These are phyloP conservation scores for Scenedesmus sp. DNA, from an alignment of 163 green algal genomes.

Conservation along the genomic window DNA sequence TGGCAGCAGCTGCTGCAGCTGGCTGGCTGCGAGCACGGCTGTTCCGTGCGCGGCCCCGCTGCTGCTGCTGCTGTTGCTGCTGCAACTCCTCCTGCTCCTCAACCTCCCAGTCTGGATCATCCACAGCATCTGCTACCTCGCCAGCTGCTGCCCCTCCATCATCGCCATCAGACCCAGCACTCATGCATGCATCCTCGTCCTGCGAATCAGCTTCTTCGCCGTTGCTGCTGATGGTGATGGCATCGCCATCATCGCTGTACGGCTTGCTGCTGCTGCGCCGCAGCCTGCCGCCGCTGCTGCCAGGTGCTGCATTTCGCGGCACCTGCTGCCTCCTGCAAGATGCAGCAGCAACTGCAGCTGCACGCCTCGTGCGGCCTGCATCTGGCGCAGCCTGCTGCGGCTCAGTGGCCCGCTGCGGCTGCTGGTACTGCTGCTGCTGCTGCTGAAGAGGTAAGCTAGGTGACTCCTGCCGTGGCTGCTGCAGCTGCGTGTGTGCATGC, in stretches of 20 bases:
- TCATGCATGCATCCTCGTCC: conserved; percentile 9
- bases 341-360: conserved; percentile 4
- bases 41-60: background rate
- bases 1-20: background rate
- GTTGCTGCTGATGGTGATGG: conserved; percentile 27
- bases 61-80: conserved; percentile 24
- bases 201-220: background rate
- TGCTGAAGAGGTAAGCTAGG: background rate
- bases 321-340: background rate
- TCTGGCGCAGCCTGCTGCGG: background rate
- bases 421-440: conserved; percentile 5
- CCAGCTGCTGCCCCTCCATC: background rate
- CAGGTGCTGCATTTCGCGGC: background rate
- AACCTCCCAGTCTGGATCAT: conserved; percentile 33
- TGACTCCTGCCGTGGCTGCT: conserved; percentile 31
- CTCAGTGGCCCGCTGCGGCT: background rate
- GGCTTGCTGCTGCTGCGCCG: background rate
- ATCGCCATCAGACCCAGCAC: background rate
- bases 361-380: background rate
- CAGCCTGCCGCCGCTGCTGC: background rate
- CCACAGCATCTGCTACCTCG: background rate
- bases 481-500: background rate
- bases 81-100: background rate
- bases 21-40: conserved; percentile 1
- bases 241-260: background rate